Evolutionary conservation across 768 basidiomycete species (phyloP), one percentile per base, ranked within the genome.

Genomic region (Multifurca ochricompacta): DNA sequence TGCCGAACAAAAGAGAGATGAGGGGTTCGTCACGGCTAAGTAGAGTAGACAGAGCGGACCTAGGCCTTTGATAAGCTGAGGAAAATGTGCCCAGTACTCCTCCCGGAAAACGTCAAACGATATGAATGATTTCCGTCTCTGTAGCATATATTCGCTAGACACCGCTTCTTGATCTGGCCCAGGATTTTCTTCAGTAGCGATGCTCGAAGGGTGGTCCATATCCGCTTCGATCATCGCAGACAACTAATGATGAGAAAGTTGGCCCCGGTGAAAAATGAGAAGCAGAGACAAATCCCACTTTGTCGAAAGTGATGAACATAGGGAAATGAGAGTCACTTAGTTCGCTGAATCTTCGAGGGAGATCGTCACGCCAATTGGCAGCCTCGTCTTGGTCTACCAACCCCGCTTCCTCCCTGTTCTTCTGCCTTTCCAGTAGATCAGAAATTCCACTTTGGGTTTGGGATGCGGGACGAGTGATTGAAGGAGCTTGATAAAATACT

Each of bases 281-380:
- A 27, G 13, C 10, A 10, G 19, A 45, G 23, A 27, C 21, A 27
- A 23, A 23, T 37, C 74, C 41, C 57, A 83, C 85, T 49, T 74
- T 71, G 60, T 86, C 78, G 49, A 80, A 84, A n/a, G 85, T 83
- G 3, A 85, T 64, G 53, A 87, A 88, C 45, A 88, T 66, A 0
- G 86, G 86, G 51, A 87, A 88, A 61, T 88, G 78, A 1, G 71
- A 59, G 32, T 83, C 82, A 35, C 71, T 64, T 13, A 88, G 68
- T n/a, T 74, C 72, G 48, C 81, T 82, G 54, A 76, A 87, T 36
- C 63, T 70, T 19, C 57, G 51, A 3, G 85, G 85, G 6, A 83
- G 69, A 57, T 76, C 70, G 14, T 54, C 67, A 10, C 72, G 67
- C 70, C 74, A 72, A 47, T 68, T 65, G 3, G 53, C 61, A 46